Conservation (phyloP, 768 basidiomycete genomes). For the Kwoniella europaea region DNA sequence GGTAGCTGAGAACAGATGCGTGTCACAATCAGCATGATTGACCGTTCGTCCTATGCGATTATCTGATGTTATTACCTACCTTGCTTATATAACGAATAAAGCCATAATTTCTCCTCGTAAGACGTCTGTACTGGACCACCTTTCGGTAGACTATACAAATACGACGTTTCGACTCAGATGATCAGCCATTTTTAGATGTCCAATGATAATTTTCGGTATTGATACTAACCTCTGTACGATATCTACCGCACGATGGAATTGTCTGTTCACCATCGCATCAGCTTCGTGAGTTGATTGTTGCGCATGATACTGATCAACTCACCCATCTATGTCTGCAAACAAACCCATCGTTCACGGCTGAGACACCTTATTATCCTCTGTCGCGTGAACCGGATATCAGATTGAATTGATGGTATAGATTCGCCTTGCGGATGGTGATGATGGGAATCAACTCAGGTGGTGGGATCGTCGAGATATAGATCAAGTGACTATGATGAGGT, state of each 20-base stretch:
- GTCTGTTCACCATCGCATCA: slow-evolving; percentile 50
- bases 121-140: slow-evolving; percentile 92
- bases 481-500: no score
- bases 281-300: background rate
- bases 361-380: background rate
- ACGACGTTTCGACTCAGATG: background rate
- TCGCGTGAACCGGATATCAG: background rate
- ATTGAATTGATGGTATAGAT: no score
- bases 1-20: slow-evolving; percentile 68
- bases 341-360: background rate
- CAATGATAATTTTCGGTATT: no score
- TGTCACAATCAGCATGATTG: background rate
- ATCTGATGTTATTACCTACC: slow-evolving; percentile 61
- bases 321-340: slow-evolving; percentile 35
- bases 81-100: slow-evolving; percentile 97
- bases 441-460: no score
- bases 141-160: slow-evolving; percentile 70
- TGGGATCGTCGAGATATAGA: no score
- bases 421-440: no score
- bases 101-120: slow-evolving; percentile 90
- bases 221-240: slow-evolving; percentile 71
- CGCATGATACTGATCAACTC: slow-evolving; percentile 1
- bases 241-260: slow-evolving; percentile 92
- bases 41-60: background rate
- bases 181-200: slow-evolving; percentile 1